Conservation (phyloP, 2,329 filamentous ascomycete species). For the Bipolaris cookei region DNA sequence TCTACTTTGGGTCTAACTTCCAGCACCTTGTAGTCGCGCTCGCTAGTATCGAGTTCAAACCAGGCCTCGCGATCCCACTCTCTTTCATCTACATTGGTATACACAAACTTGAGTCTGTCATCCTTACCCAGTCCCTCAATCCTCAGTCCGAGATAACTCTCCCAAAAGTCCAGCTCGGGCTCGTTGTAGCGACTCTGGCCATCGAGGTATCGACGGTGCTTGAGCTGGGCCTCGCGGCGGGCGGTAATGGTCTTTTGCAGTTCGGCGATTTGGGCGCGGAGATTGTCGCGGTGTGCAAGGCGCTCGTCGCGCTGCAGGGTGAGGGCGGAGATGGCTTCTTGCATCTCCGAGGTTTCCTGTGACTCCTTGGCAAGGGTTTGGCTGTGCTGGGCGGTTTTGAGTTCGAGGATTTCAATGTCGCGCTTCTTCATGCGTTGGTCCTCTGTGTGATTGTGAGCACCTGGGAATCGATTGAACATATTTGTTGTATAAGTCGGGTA, state of each 20-base stretch:
- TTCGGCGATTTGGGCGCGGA: conserved; percentile 65
- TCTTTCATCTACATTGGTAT: conserved; percentile 82
- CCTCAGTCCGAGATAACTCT: conserved; percentile 82
- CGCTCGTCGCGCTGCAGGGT: conserved; percentile 63
- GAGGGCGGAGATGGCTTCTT: conserved; percentile 63
- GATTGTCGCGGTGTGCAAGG: conserved; percentile 60
- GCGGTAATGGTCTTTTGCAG: conserved; percentile 74
- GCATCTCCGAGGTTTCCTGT: conserved; percentile 72
- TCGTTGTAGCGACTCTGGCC: conserved; percentile 86
- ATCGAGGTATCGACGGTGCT: conserved; percentile 76
- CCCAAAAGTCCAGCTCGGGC: conserved; percentile 95
- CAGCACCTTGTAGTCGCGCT: conserved; percentile 82
- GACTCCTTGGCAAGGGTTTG: conserved; percentile 78
- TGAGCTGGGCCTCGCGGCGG: conserved; percentile 72
- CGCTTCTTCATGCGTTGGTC: conserved; percentile 88
- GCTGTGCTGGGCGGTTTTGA: conserved; percentile 73
- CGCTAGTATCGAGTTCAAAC: conserved; percentile 87
- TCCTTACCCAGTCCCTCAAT: conserved; percentile 88
- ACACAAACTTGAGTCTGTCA: conserved; percentile 89
- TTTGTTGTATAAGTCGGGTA: conserved; percentile 1
- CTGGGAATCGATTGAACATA: neutral
- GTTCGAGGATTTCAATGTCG: conserved; percentile 81
- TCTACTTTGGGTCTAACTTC: conserved; percentile 84
- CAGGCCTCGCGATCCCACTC: conserved; percentile 89
- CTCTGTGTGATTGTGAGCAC: conserved; percentile 62